Percentiles rank a stretch among this genome's conserved stretches.
These are phyloP conservation scores for Magnolia kwangsiensis DNA, from an alignment of 164 flowering plant genomes.

Conservation along the genomic window DNA sequence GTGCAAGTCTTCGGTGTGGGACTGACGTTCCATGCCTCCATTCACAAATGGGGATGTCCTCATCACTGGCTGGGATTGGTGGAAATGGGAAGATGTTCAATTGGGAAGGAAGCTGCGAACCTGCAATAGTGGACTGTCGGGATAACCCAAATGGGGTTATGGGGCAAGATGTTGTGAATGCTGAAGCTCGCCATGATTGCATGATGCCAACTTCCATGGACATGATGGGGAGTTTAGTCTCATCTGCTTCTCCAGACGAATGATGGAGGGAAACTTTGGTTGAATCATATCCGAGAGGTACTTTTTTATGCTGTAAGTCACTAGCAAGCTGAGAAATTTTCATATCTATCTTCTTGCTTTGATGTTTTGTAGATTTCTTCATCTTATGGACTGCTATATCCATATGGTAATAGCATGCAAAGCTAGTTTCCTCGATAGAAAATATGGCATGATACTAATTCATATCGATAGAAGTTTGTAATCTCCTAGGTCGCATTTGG, in stretches of 20 bases:
- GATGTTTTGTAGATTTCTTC: neutral
- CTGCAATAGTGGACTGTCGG: conserved; percentile 25
- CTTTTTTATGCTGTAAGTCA: conserved; percentile 15
- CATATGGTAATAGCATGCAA: neutral
- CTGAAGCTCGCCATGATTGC: conserved; percentile 17
- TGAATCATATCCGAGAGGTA: neutral
- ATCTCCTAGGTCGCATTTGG: neutral
- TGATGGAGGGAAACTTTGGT: neutral
- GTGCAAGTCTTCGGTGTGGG: conserved; percentile 22
- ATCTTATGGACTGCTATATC: neutral
- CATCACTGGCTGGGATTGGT: conserved; percentile 16
- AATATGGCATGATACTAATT: neutral
- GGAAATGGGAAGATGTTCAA: conserved; percentile 16
- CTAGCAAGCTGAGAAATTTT: neutral
- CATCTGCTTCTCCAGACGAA: conserved; percentile 26
- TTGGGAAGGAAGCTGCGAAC: conserved; percentile 31
- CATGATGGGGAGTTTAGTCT: conserved; percentile 18
- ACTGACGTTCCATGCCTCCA: conserved; percentile 29
- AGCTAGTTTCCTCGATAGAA: neutral
- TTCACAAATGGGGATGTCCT: conserved; percentile 18
- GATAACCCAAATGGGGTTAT: conserved; percentile 14
- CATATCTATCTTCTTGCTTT: conserved; percentile 5
- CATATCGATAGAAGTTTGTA: neutral
- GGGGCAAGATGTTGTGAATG: conserved; percentile 13
- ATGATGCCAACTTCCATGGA: conserved; percentile 15